Base-by-base conservation (phyloP, 2,329 filamentous ascomycete genomes). In the Zalaria sp. region DNA sequence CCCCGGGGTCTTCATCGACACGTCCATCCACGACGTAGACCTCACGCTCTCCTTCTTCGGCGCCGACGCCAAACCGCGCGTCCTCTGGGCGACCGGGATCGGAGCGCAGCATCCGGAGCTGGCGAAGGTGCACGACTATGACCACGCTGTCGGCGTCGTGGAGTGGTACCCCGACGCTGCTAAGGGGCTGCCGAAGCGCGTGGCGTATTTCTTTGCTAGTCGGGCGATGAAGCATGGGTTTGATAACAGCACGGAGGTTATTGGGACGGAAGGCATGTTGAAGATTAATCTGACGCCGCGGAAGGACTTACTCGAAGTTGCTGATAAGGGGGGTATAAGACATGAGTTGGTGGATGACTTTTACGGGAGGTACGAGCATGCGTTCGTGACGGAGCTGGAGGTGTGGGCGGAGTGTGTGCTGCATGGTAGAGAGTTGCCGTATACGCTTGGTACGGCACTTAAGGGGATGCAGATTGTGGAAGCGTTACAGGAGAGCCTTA, bases 191-290 rank as follows among this genome's bases (percentile, higher is more conserved):
- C 29, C 29, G 29, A 32, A 32, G 29, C 71, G 72, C 52, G 74
- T 83, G 37, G 77, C 76, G 2, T 76, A 80, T 53, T 71, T 80
- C 46, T 82, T 77, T 56, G 68, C 66, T 35, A 72, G 66, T 5
- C 66, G 77, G 9, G 82, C 80, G 73, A 82, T 81, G 72, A 73
- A 77, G 0, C 71, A 73, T 0, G 79, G 79, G 0, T 77, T 82
- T 57, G 72, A 80, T 46, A 78, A 82, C 54, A 72, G 68, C 44
- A 79, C 77, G 0, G 77, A 81, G 58, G 71, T 82, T 47, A 77
- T 81, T 42, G 79, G 77, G 8, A 82, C 78, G 1, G 66, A 71
- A 49, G 77, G 78, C 34, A 81, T 81, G 55, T 52, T 82, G 4
- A 61, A 66, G 1, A 65, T 82, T 46, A 81, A 81, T 51, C 67